Evolutionary conservation across 805 yeast genomes (phyloP), one percentile per base, ranked within the genome.

Genomic region (Hanseniaspora vineae): DNA sequence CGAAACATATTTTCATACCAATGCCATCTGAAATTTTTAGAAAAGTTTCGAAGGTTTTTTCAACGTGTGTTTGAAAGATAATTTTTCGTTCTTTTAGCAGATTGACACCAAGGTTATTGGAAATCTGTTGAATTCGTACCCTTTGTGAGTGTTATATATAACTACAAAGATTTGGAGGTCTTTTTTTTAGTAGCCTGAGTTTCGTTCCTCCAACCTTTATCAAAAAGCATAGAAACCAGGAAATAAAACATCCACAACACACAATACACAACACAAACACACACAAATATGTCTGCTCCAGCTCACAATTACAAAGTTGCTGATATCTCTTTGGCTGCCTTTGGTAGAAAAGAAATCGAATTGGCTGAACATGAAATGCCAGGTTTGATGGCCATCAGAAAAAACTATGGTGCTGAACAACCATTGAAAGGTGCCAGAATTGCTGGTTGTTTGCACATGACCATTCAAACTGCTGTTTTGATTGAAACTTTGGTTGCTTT

Each of bases 311-410:
- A 79, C 79, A 90, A 92, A 73, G 96, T 90, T 69, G 94, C 97
- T 62, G 98, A 90, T 72, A 84, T 92, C 72, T 85, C 96, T 61
- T 80, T 90, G 58, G 97, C 98, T 66, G 98, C 98, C 67, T 90
- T 92, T 72, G 98, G 98, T 75, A 88, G 98, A 79, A 92, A 90
- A 74, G 98, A 90, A 74, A 92, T 90, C 64, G 97, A 90, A 75
- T 80, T 90, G 68, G 92, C 97, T 58, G 98, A 90, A 78, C 90
- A 90, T 70, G 97, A 90, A 75, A 87, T 89, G 97, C 97, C 97
- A 60, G 97, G 98, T 80, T 79, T 90, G 67, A 90, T 92, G 94
- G 84, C 89, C 73, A 90, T 89, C 75, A 85, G 98, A 76, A 77
- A 76, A 69, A 80, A 82, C 71, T 92, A 89, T 76, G 97, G 94